Conservation (phyloP, 305 asterid genomes). For the Solanum hybrid region DNA sequence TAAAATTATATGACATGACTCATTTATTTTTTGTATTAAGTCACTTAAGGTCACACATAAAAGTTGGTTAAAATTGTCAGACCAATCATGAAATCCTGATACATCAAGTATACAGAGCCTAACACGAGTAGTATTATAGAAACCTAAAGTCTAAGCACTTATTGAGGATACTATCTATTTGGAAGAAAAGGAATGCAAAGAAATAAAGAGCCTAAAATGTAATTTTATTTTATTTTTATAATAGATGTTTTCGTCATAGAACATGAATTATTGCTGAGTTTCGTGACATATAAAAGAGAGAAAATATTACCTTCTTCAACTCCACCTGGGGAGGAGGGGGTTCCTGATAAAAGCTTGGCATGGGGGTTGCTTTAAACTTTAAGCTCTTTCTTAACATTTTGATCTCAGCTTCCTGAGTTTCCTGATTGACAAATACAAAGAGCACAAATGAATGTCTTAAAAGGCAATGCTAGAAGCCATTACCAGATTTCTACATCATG, state of each 20-base stretch:
- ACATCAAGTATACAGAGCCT: background rate
- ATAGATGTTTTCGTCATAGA: background rate
- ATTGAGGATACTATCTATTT: background rate
- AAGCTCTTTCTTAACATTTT: constrained; percentile 73
- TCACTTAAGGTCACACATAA: background rate
- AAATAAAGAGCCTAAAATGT: background rate
- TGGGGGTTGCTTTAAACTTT: constrained; percentile 89
- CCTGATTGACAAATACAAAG: constrained; percentile 33
- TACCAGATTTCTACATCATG: background rate
- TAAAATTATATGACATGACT: background rate
- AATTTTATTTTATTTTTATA: background rate
- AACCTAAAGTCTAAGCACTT: background rate
- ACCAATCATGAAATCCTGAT: background rate
- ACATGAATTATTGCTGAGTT: background rate
- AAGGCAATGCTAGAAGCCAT: background rate
- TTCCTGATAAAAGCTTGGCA: constrained; percentile 97
- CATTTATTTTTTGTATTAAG: background rate
- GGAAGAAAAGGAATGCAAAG: background rate
- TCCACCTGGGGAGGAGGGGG: constrained; percentile 86
- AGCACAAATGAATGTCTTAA: constrained; percentile 4
- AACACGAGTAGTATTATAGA: background rate
- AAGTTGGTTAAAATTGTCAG: background rate
- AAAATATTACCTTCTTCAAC: constrained; percentile 66
- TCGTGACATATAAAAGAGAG: background rate
- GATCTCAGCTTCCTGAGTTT: constrained; percentile 79